Evolutionary conservation across 805 yeast species (phyloP), one percentile per base, ranked within the genome.

Genomic region (Lipomyces kockii): DNA sequence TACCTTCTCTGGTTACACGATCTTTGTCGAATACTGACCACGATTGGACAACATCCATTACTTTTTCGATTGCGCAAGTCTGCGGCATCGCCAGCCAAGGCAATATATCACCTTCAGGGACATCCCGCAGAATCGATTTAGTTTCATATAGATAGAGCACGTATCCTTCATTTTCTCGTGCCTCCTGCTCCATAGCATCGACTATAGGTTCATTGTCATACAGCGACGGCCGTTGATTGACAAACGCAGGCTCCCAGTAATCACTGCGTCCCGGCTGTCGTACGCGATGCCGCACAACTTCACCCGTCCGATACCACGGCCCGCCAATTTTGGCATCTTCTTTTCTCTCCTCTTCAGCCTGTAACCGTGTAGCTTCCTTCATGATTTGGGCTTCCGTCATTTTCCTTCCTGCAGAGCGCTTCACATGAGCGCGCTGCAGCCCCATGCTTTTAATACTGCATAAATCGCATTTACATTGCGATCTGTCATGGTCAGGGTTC

Each of bases 271-370:
- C 52, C 17, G n/a, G 43, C 27, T 61, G 56, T 54, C 25, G 46
- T 27, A 25, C n/a, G 22, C 20, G 35, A 32, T 34, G 22, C 60
- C 46, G 61, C 17, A 68, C 69, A 29, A 68, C 46, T 52, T 68
- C 71, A 37, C 71, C 71, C 12, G 59, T 63, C 20, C 71, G 37
- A 39, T 34, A 66, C 52, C 61, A 51, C 12, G 67, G 64, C 20
- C 60, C 51, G 27, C 71, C 71, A 5, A 65, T 46, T 25, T 51
- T 37, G 11, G 17, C 39, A 46, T 62, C 62, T 34, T 58, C 64
- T 27, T 17, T 14, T 17, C 67, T 53, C 37, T 68, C 71, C 14
- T 34, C 29, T 17, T 57, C 62, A 14, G 51, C 58, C 3, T 65
- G 32, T 25, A 62, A 25, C 52, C 60, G 69, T 34, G 64, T 63